These are phyloP conservation scores for Cephaloascus fragrans DNA, from an alignment of 805 yeast genomes.

Conservation along the genomic window DNA sequence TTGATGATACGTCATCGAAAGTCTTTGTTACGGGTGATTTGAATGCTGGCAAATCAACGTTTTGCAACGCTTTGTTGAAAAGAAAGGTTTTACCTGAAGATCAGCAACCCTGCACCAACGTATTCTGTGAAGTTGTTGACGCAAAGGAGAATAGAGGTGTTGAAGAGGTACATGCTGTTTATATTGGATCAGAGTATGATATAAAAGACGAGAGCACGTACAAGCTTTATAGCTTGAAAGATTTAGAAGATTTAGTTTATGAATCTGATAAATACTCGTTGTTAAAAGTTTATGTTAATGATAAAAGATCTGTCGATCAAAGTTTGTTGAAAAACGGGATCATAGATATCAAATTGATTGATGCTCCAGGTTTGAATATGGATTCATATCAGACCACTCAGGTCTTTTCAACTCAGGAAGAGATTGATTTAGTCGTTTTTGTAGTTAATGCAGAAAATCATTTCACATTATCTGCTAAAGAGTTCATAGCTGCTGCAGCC, in stretches of 20 bases:
- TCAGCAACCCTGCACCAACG: constrained; percentile 96
- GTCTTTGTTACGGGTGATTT: constrained; percentile 95
- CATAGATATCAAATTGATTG: constrained; percentile 85
- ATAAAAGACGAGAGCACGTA: constrained; percentile 57
- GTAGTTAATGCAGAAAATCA: constrained; percentile 96
- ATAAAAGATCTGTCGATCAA: constrained; percentile 53
- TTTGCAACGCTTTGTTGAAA: constrained; percentile 82
- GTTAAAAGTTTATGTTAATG: constrained; percentile 75
- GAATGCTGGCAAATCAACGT: constrained; percentile 93
- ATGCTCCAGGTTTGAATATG: constrained; percentile 94
- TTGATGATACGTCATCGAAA: constrained; percentile 86
- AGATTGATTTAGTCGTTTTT: constrained; percentile 90
- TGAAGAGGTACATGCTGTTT: constrained; percentile 92
- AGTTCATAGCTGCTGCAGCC: constrained; percentile 84
- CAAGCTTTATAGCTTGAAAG: constrained; percentile 39
- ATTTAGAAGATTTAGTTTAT: constrained; percentile 61
- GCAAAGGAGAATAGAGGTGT: constrained; percentile 61
- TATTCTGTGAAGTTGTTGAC: constrained; percentile 90
- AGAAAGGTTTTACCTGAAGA: constrained; percentile 83
- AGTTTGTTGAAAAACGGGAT: constrained; percentile 82
- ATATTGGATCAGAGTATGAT: constrained; percentile 42
- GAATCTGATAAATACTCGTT: constrained; percentile 63
- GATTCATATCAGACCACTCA: constrained; percentile 93
- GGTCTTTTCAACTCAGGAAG: constrained; percentile 92
- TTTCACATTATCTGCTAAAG: constrained; percentile 88